A percentile compares a stretch with the other conserved stretches of the same genome.
phyloP scores from a whole-genome alignment of 805 yeast genomes.

The Candida palmyrensis region DNA sequence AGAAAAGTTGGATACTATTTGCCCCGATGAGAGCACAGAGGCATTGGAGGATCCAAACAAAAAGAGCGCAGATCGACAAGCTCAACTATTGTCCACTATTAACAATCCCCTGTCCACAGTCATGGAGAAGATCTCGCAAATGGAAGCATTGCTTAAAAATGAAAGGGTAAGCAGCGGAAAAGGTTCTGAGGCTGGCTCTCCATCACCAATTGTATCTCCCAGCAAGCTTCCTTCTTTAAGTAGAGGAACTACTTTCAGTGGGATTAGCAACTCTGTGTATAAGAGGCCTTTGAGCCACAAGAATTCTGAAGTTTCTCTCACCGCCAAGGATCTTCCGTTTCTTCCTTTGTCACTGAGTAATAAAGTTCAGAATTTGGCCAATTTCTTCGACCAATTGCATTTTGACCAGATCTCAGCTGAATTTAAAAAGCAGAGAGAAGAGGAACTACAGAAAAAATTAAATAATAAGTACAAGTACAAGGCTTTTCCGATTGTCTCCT shows the following conservation, averaged over 20 bases:
- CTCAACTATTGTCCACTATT: no score
- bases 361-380: conserved; percentile 60
- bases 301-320: conserved; percentile 4
- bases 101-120: neutral
- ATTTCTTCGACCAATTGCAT: conserved; percentile 67
- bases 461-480: conserved; percentile 60
- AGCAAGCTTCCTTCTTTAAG: conserved; percentile 4
- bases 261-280: no score
- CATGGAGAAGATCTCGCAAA: conserved; percentile 10
- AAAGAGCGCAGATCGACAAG: no score
- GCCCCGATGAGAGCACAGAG: neutral
- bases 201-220: conserved; percentile 11
- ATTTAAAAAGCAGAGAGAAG: conserved; percentile 81
- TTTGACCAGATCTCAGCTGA: conserved; percentile 78
- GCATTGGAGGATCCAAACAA: neutral
- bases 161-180: conserved; percentile 12
- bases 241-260: neutral
- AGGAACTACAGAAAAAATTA: conserved; percentile 58
- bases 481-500: conserved; percentile 65
- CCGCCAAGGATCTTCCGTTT: conserved; percentile 1
- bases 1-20: neutral
- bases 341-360: conserved; percentile 4
- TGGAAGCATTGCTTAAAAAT: conserved; percentile 11
- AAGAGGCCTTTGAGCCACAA: conserved; percentile 3
- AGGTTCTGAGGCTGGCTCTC: no score